These are phyloP conservation scores for Epichloe hybrida DNA, from an alignment of 2,329 filamentous ascomycete species.

Conservation along the genomic window DNA sequence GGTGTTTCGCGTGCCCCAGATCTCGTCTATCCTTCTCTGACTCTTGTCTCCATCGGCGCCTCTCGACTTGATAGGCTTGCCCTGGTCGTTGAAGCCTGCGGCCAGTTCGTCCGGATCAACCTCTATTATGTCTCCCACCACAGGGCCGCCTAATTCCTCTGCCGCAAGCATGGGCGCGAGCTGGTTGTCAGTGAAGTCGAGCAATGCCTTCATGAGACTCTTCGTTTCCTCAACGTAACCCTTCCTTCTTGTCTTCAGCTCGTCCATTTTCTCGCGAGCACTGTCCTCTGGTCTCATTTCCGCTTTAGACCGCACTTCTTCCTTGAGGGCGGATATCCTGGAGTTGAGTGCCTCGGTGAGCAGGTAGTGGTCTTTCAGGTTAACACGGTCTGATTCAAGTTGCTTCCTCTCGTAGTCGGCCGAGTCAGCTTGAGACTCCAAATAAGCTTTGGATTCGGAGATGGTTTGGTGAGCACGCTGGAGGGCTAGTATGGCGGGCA, in stretches of 20 bases:
- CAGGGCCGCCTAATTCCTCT: conserved; percentile 71
- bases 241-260: conserved; percentile 45
- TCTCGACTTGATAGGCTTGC: conserved; percentile 38
- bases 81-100: conserved; percentile 46
- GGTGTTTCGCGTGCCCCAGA: conserved; percentile 33
- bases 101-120: conserved; percentile 45
- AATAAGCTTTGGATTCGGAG: conserved; percentile 47
- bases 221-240: conserved; percentile 47
- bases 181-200: conserved; percentile 55
- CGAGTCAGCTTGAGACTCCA: conserved; percentile 30
- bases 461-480: conserved; percentile 53
- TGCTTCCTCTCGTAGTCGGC: conserved; percentile 30
- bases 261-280: conserved; percentile 46
- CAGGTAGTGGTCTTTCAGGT: conserved; percentile 39
- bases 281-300: conserved; percentile 48
- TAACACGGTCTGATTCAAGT: conserved; percentile 36
- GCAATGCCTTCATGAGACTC: conserved; percentile 48
- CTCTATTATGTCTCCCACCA: conserved; percentile 62
- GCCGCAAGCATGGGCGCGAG: conserved; percentile 67
- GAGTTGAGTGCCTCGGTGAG: conserved; percentile 39
- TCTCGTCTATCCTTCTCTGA: conserved; percentile 50
- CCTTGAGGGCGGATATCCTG: conserved; percentile 45
- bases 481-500: conserved; percentile 60
- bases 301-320: conserved; percentile 41
- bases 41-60: conserved; percentile 31